Conservation (phyloP, 805 yeast species). For the Cyberlindnera xishuangbannaensis region DNA sequence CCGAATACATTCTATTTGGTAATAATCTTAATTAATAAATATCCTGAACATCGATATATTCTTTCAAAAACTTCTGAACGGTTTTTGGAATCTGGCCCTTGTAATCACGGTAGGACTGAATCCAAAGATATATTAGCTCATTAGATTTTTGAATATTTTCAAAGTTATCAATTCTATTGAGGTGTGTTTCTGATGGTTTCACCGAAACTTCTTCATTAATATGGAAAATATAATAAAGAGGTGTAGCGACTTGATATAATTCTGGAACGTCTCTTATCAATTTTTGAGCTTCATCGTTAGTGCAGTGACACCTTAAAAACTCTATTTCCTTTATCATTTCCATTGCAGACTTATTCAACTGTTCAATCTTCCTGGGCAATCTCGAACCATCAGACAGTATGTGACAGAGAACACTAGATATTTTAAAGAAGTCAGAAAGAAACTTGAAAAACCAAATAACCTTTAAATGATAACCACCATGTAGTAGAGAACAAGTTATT, state of each 20-base stretch:
- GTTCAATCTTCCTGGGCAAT: slow-evolving; percentile 1
- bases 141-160: slow-evolving; percentile 3
- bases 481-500: slow-evolving; percentile 36
- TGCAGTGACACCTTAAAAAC: slow-evolving; percentile 2
- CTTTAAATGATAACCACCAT: slow-evolving; percentile 39
- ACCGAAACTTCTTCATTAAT: neutral
- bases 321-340: neutral
- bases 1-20: neutral
- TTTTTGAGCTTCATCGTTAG: slow-evolving; percentile 1
- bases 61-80: slow-evolving; percentile 3
- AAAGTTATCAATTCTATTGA: neutral
- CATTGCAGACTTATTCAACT: slow-evolving; percentile 3
- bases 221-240: slow-evolving; percentile 1
- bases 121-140: slow-evolving; percentile 11
- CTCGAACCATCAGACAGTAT: slow-evolving; percentile 1
- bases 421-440: slow-evolving; percentile 27
- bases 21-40: neutral
- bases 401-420: slow-evolving; percentile 1
- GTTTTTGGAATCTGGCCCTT: slow-evolving; percentile 3
- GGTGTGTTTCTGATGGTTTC: slow-evolving; percentile 1
- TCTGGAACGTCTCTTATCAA: neutral
- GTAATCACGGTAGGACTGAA: slow-evolving; percentile 5
- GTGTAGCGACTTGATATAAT: neutral
- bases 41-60: slow-evolving; percentile 1
- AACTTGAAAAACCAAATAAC: slow-evolving; percentile 38